Evolutionary conservation across 2,329 filamentous ascomycete species (phyloP).

Genomic region (Sclerotinia trifoliorum): DNA sequence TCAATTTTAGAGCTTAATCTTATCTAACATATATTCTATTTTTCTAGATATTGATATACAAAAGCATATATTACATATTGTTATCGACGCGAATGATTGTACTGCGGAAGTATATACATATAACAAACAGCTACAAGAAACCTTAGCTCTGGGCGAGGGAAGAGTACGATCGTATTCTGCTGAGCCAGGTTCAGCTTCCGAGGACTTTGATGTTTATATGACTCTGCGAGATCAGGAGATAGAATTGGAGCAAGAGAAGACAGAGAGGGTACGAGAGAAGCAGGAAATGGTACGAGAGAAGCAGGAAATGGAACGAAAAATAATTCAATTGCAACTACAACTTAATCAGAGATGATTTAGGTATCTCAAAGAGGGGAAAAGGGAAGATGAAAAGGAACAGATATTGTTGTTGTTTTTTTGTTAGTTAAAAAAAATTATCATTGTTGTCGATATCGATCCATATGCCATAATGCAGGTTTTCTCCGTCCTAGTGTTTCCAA

Average conservation of each 20-base stretch:
- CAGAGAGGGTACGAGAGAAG: neutral
- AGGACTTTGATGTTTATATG: neutral
- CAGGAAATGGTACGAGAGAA: neutral
- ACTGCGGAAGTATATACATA: slow-evolving; percentile 7
- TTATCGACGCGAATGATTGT: neutral
- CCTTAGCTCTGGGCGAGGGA: slow-evolving; percentile 5
- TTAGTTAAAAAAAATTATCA: too few relatives aligned
- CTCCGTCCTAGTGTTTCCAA: neutral
- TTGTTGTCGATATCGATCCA: too few relatives aligned
- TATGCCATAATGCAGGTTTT: neutral
- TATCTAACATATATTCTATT: neutral
- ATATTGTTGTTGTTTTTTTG: too few relatives aligned
- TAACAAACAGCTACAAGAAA: slow-evolving; percentile 5
- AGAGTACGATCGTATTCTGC: neutral
- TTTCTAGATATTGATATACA: slow-evolving; percentile 1
- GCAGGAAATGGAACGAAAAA: neutral
- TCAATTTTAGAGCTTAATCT: neutral
- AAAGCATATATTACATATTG: neutral
- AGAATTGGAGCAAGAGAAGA: neutral
- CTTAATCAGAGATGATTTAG: neutral
- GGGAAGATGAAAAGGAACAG: neutral
- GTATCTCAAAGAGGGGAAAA: neutral
- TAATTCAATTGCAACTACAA: neutral
- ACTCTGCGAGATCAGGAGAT: neutral
- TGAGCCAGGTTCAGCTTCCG: neutral